These are phyloP conservation scores for Murraya paniculata DNA, from an alignment of 345 rosid genomes.

Conservation along the genomic window DNA sequence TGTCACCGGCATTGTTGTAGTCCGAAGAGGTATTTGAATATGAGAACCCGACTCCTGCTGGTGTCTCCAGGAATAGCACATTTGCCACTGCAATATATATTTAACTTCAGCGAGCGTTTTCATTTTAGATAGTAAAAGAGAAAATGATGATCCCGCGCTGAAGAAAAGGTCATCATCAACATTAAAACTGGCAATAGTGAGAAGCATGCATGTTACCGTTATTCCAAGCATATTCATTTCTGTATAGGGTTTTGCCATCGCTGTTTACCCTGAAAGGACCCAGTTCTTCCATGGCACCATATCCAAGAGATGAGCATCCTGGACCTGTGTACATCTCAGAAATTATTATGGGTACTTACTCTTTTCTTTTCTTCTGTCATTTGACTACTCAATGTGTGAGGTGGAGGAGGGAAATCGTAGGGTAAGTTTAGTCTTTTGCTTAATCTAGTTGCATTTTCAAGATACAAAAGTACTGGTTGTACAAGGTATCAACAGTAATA, in stretches of 20 bases:
- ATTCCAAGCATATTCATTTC: slow-evolving; percentile 43
- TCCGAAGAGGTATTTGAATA: slow-evolving; percentile 49
- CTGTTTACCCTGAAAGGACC: slow-evolving; percentile 52
- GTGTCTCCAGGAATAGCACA: slow-evolving; percentile 51
- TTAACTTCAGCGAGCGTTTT: too few species aligned
- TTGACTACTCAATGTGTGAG: background rate
- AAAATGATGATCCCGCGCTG: background rate
- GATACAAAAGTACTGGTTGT: background rate
- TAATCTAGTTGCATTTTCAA: background rate
- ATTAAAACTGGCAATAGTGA: background rate
- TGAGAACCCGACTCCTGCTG: slow-evolving; percentile 51
- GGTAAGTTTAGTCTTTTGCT: background rate
- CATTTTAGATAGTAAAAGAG: too few species aligned
- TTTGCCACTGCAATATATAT: slow-evolving; percentile 32
- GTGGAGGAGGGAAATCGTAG: background rate
- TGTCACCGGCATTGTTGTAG: slow-evolving; percentile 33
- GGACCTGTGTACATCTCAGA: slow-evolving; percentile 36
- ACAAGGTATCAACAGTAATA: too few species aligned
- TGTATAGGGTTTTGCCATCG: slow-evolving; percentile 35
- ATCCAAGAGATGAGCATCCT: slow-evolving; percentile 56
- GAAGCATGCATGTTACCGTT: slow-evolving; percentile 22
- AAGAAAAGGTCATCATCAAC: background rate
- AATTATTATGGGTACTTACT: background rate
- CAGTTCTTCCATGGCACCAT: slow-evolving; percentile 50
- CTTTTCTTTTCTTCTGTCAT: background rate